phyloP scores from a whole-genome alignment of 805 yeast species.

The Metschnikowia dekortorum region DNA sequence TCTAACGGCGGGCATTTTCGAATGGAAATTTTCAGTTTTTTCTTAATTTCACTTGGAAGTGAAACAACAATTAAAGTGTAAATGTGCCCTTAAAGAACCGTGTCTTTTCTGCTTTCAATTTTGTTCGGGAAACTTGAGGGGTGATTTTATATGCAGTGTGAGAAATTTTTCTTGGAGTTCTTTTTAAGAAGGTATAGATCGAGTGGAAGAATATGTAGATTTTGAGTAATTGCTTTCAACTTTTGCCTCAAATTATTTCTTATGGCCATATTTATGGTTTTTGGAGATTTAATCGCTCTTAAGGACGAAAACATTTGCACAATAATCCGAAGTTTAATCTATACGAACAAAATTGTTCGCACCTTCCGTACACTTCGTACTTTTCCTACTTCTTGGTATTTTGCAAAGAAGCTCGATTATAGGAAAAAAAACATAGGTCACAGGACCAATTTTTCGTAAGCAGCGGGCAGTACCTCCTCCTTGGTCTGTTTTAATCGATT shows the following conservation, averaged over 20 bases:
- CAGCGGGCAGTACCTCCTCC: too few species aligned
- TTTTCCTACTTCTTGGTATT: not conserved
- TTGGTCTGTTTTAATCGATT: not conserved
- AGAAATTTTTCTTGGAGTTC: not conserved
- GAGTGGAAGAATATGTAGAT: not conserved
- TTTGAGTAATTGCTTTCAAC: not conserved
- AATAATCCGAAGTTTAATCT: too few species aligned
- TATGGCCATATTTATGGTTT: not conserved
- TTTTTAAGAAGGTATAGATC: not conserved
- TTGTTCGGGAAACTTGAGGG: constrained; percentile 3
- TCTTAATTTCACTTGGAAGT: not conserved
- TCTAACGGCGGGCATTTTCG: not conserved
- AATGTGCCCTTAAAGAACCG: not conserved
- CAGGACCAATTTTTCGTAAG: too few species aligned
- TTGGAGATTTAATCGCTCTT: not conserved
- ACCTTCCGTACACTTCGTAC: not conserved
- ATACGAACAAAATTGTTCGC: not conserved
- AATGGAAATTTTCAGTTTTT: not conserved
- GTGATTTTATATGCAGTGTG: not conserved
- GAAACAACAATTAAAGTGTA: not conserved
- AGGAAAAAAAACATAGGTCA: too few species aligned
- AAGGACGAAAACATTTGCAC: too few species aligned
- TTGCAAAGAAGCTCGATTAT: not conserved
- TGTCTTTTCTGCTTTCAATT: not conserved
- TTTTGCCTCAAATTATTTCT: not conserved